Percentiles rank a stretch among this genome's conserved stretches.
phyloP scores from a whole-genome alignment of 148 eudicot species.

The Rhododendron mucronatum region DNA sequence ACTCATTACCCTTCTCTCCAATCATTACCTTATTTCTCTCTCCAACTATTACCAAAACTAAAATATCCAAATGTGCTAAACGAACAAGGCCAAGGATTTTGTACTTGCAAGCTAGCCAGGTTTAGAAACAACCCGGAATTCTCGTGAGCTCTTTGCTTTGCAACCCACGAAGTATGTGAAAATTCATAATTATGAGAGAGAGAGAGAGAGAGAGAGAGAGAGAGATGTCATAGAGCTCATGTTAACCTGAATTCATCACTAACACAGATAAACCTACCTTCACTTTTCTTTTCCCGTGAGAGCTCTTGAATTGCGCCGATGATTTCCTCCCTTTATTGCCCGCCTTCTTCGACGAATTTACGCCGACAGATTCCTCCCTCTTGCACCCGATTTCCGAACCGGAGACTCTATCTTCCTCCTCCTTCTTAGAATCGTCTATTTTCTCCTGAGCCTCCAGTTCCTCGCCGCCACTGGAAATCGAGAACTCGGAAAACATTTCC shows the following conservation, averaged over 20 bases:
- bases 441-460: slow-evolving; percentile 24
- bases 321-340: slow-evolving; percentile 32
- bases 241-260: background rate
- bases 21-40: no score
- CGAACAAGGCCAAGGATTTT: background rate
- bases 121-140: slow-evolving; percentile 2
- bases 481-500: slow-evolving; percentile 42
- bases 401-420: slow-evolving; percentile 18
- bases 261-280: slow-evolving; percentile 24
- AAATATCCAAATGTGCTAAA: no score
- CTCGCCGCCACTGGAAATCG: slow-evolving; percentile 31
- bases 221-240: background rate
- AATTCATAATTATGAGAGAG: slow-evolving; percentile 13
- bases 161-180: slow-evolving; percentile 10
- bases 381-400: slow-evolving; percentile 23
- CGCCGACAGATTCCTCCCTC: slow-evolving; percentile 12
- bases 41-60: no score
- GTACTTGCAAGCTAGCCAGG: background rate
- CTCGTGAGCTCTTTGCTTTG: slow-evolving; percentile 9
- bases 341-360: slow-evolving; percentile 14
- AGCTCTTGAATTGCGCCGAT: slow-evolving; percentile 25
- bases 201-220: slow-evolving; percentile 6
- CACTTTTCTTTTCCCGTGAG: slow-evolving; percentile 42
- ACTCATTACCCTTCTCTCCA: no score
- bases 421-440: slow-evolving; percentile 12